Evolutionary conservation across 257 asterid genomes (phyloP).

Genomic region (Primulina eburnea): DNA sequence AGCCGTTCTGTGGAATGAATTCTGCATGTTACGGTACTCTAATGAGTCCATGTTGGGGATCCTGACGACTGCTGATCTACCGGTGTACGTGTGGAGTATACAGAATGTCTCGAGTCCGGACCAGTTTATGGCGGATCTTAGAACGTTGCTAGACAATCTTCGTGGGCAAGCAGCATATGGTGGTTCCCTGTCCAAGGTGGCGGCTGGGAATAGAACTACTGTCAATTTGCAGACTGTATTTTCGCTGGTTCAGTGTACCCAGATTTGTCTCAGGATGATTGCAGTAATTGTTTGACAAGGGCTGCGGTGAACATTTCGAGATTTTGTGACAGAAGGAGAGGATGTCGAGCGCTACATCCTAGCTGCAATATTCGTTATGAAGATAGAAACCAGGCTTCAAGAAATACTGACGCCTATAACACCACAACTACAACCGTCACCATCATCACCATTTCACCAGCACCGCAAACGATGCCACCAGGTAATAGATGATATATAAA

Average conservation of each 20-base stretch:
- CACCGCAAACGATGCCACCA: background rate
- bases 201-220: slow-evolving; percentile 11
- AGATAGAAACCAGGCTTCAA: slow-evolving; percentile 19
- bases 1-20: too few species aligned
- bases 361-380: slow-evolving; percentile 32
- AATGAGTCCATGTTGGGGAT: too few species aligned
- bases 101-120: slow-evolving; percentile 11
- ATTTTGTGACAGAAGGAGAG: background rate
- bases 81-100: too few species aligned
- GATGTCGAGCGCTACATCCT: slow-evolving; percentile 4
- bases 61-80: too few species aligned
- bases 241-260: slow-evolving; percentile 36
- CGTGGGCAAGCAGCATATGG: slow-evolving; percentile 28
- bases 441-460: background rate
- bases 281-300: slow-evolving; percentile 18
- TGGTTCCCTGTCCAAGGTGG: slow-evolving; percentile 1
- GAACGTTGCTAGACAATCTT: background rate
- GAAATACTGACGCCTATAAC: background rate
- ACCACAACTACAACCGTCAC: background rate
- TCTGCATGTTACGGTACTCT: too few species aligned
- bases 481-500: background rate
- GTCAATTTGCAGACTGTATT: slow-evolving; percentile 1
- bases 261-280: slow-evolving; percentile 23
- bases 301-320: too few species aligned
- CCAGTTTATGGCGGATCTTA: slow-evolving; percentile 13